Evolutionary conservation across 2,329 filamentous ascomycete species (phyloP).

Genomic region (Nakataea oryzae): DNA sequence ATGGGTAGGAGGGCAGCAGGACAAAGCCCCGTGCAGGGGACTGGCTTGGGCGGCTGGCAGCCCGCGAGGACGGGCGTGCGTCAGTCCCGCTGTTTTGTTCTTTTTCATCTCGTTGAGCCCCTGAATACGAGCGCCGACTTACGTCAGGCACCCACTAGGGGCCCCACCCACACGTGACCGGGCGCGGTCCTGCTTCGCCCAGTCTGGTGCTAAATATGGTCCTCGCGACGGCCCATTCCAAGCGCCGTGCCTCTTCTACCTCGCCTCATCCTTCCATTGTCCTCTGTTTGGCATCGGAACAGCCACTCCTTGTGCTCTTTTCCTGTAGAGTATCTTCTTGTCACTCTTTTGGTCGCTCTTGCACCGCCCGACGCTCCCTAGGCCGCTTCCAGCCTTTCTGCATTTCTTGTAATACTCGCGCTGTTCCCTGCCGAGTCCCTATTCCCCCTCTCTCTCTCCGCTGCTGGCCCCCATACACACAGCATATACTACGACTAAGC

Average conservation of each 20-base stretch:
- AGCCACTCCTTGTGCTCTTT: neutral
- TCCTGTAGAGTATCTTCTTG: neutral
- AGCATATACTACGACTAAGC: too few species aligned
- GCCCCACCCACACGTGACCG: neutral
- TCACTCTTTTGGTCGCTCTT: neutral
- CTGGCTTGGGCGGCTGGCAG: neutral
- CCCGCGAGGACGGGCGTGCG: neutral
- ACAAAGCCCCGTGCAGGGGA: neutral
- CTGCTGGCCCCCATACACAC: neutral
- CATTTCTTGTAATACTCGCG: neutral
- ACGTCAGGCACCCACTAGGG: neutral
- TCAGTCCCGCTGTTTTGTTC: neutral
- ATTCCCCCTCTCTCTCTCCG: neutral
- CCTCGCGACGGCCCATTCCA: neutral
- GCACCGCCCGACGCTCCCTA: neutral
- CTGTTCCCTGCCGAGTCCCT: neutral
- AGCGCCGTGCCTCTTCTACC: neutral
- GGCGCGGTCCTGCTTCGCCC: neutral
- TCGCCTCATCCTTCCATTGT: neutral
- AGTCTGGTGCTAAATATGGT: neutral
- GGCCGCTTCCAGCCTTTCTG: neutral
- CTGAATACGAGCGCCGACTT: neutral
- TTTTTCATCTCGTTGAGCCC: neutral
- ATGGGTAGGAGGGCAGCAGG: neutral
- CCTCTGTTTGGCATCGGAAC: neutral